A percentile compares a stretch with the other conserved stretches of the same genome.
Evolutionary conservation across 2,329 filamentous ascomycete genomes (phyloP).

Genomic region (Fusarium veterinarium): DNA sequence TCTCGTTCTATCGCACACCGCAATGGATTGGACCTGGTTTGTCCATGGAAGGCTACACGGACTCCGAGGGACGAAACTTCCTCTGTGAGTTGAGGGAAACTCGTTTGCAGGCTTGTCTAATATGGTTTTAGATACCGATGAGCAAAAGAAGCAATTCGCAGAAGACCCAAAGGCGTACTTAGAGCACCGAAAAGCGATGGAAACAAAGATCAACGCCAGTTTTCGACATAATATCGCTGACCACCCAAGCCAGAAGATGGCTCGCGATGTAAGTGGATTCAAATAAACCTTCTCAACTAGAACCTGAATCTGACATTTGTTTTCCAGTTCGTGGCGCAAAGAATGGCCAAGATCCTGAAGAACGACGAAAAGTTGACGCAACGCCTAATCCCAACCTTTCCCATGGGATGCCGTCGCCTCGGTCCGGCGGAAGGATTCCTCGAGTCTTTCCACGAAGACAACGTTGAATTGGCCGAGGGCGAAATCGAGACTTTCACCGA

Average conservation of each 20-base stretch:
- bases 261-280: background rate
- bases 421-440: slow-evolving; percentile 59
- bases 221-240: slow-evolving; percentile 7
- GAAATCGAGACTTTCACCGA: slow-evolving; percentile 19
- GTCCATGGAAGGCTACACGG: slow-evolving; percentile 42
- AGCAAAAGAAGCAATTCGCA: slow-evolving; percentile 3
- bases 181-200: slow-evolving; percentile 1
- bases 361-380: slow-evolving; percentile 6
- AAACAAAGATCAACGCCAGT: slow-evolving; percentile 14
- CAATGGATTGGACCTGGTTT: slow-evolving; percentile 55
- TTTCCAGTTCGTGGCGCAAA: background rate
- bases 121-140: background rate
- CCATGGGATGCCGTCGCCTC: slow-evolving; percentile 55
- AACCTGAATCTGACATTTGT: too few relatives aligned
- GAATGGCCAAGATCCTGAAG: slow-evolving; percentile 8
- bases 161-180: slow-evolving; percentile 8
- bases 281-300: too few relatives aligned
- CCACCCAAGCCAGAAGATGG: slow-evolving; percentile 9
- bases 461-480: slow-evolving; percentile 32
- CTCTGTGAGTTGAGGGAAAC: background rate
- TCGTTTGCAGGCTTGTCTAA: background rate
- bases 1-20: slow-evolving; percentile 56
- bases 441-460: slow-evolving; percentile 39
- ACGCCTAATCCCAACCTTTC: slow-evolving; percentile 53
- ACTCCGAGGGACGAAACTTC: slow-evolving; percentile 17